Conservation (phyloP, 73 alveolate genomes). For the Paraurostyla sp. region DNA sequence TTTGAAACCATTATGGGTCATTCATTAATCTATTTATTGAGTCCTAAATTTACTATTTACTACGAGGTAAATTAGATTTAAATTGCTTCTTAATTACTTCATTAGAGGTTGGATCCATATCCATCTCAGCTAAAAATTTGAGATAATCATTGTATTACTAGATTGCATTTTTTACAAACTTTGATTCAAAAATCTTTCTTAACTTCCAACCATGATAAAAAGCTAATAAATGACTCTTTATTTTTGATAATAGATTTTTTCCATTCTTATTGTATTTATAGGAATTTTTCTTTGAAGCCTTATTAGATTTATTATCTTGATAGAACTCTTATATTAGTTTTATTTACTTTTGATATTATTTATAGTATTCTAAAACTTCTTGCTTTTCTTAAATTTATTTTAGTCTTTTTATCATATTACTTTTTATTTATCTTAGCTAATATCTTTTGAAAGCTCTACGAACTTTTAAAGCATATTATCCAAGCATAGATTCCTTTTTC, state of each 20-base stretch:
- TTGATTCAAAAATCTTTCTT: conserved; percentile 22
- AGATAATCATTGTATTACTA: conserved; percentile 19
- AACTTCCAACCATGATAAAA: conserved; percentile 48
- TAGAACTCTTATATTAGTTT: not conserved
- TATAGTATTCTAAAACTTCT: not conserved
- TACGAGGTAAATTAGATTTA: conserved; percentile 1
- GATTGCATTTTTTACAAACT: conserved; percentile 44
- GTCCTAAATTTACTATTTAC: conserved; percentile 37
- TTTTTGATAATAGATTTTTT: not conserved
- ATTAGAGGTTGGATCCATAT: conserved; percentile 19
- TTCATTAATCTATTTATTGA: conserved; percentile 24
- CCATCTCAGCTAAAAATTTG: conserved; percentile 36
- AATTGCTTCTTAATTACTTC: conserved; percentile 27
- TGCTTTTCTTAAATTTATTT: conserved; percentile 1
- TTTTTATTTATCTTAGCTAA: not conserved
- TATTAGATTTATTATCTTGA: not conserved
- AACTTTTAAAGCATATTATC: not conserved
- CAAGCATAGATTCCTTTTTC: not conserved
- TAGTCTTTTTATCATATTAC: not conserved
- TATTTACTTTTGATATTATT: not conserved
- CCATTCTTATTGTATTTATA: conserved; percentile 12
- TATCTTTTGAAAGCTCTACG: conserved; percentile 4
- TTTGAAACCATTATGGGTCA: conserved; percentile 30
- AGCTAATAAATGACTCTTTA: conserved; percentile 11
- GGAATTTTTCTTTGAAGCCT: not conserved